These are phyloP conservation scores for Pleurotus tuber-regium DNA, from an alignment of 768 basidiomycete genomes.

Conservation along the genomic window DNA sequence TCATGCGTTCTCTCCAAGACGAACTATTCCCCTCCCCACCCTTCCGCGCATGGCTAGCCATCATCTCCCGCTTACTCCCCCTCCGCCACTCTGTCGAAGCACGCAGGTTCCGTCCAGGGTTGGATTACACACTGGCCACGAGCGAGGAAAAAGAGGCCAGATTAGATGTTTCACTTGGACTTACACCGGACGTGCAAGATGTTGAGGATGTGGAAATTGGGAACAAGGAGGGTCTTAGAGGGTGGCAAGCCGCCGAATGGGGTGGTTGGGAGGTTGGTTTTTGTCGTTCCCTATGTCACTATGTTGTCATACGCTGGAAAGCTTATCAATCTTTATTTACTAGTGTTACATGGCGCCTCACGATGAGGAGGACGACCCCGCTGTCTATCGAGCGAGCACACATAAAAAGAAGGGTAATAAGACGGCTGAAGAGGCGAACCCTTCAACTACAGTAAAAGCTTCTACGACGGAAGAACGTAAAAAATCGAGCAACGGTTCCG, in stretches of 20 bases:
- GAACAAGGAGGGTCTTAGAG: slow-evolving; percentile 23
- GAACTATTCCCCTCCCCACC: slow-evolving; percentile 75
- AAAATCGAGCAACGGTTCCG: slow-evolving; percentile 1
- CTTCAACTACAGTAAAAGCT: slow-evolving; percentile 11
- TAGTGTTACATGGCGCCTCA: slow-evolving; percentile 96
- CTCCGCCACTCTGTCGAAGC: slow-evolving; percentile 74
- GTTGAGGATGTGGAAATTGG: slow-evolving; percentile 25
- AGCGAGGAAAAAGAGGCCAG: slow-evolving; percentile 79
- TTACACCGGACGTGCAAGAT: slow-evolving; percentile 65
- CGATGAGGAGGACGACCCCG: slow-evolving; percentile 93
- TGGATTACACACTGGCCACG: slow-evolving; percentile 94
- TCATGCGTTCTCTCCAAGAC: slow-evolving; percentile 68
- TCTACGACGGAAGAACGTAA: slow-evolving; percentile 7
- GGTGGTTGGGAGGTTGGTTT: slow-evolving; percentile 89
- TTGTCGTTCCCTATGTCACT: slow-evolving; percentile 9
- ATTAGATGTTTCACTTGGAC: slow-evolving; percentile 81
- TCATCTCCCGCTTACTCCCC: slow-evolving; percentile 71
- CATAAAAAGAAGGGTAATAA: slow-evolving; percentile 34
- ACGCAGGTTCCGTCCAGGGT: slow-evolving; percentile 84
- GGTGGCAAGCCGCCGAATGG: slow-evolving; percentile 75
- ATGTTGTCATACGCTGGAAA: slow-evolving; percentile 1
- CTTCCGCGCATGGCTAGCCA: slow-evolving; percentile 89
- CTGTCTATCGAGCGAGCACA: slow-evolving; percentile 78
- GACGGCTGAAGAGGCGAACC: slow-evolving; percentile 15
- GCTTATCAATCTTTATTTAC: neutral